These are phyloP conservation scores for Verticillium tricorpus DNA, from an alignment of 2,329 filamentous ascomycete species.

Conservation along the genomic window DNA sequence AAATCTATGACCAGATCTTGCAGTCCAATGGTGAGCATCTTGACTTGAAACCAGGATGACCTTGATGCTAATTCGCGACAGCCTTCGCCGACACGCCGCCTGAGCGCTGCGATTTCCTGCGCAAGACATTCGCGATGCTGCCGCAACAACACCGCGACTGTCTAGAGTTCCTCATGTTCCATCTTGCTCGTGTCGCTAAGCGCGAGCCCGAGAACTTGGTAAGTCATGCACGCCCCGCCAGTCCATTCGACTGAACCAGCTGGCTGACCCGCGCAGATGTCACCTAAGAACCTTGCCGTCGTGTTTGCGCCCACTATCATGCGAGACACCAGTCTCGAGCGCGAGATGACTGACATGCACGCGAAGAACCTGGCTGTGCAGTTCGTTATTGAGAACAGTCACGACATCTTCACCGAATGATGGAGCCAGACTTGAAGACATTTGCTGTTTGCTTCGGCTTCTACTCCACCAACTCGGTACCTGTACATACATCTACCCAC, in stretches of 20 bases:
- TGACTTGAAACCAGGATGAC: background rate
- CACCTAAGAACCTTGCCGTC: slow-evolving; percentile 89
- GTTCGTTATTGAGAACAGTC: slow-evolving; percentile 87
- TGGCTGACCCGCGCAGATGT: slow-evolving; percentile 61
- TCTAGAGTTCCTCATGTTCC: slow-evolving; percentile 90
- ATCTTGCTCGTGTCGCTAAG: slow-evolving; percentile 80
- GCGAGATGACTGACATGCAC: slow-evolving; percentile 95
- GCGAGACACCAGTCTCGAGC: slow-evolving; percentile 81
- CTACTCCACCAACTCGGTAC: background rate
- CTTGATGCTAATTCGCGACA: slow-evolving; percentile 27
- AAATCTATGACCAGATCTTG: slow-evolving; percentile 84
- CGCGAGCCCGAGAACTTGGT: slow-evolving; percentile 81
- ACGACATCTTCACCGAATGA: slow-evolving; percentile 66
- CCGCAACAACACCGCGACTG: slow-evolving; percentile 83
- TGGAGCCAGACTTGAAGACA: background rate
- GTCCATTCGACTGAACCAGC: slow-evolving; percentile 12
- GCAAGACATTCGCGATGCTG: slow-evolving; percentile 70
- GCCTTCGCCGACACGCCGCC: slow-evolving; percentile 56
- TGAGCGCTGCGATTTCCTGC: slow-evolving; percentile 67
- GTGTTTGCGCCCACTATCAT: slow-evolving; percentile 98
- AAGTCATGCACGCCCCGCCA: slow-evolving; percentile 24
- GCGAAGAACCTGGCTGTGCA: slow-evolving; percentile 89
- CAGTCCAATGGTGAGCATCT: slow-evolving; percentile 63
- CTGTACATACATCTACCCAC: background rate
- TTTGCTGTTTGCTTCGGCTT: background rate